Percentiles rank a stretch among this genome's conserved stretches.
Evolutionary conservation across 495 filamentous ascomycete species (phyloP).

Genomic region (Hypoxylon rickii): DNA sequence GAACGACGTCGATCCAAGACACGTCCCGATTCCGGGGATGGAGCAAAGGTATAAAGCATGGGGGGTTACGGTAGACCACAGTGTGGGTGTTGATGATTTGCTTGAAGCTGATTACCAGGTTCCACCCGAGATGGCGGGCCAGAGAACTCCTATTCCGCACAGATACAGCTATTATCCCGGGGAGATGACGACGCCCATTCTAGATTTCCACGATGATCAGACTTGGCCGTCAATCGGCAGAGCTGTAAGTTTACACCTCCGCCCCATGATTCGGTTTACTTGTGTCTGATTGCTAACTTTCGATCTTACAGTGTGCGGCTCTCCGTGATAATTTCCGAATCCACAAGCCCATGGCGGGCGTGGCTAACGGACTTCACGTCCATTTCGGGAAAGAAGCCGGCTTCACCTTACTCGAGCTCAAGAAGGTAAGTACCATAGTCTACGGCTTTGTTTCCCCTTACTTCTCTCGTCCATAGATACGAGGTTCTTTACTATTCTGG

Average conservation of each 20-base stretch:
- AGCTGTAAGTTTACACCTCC: constrained; percentile 14
- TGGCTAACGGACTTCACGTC: constrained; percentile 17
- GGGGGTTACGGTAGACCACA: not conserved
- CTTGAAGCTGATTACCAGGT: not conserved
- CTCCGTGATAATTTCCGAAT: constrained; percentile 22
- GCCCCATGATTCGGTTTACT: not conserved
- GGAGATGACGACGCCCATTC: constrained; percentile 22
- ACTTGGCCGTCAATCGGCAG: not conserved
- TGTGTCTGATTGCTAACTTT: not conserved
- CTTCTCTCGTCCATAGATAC: not conserved
- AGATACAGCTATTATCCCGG: constrained; percentile 24
- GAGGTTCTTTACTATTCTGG: no score
- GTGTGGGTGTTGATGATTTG: not conserved
- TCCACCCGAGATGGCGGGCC: not conserved
- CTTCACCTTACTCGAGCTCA: constrained; percentile 27
- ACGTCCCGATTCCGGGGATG: no score
- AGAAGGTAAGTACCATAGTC: constrained; percentile 15
- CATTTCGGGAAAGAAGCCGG: constrained; percentile 28
- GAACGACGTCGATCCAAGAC: no score
- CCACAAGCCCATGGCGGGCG: constrained; percentile 19
- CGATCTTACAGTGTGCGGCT: constrained; percentile 10
- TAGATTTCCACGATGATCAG: constrained; percentile 11
- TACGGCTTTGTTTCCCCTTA: not conserved
- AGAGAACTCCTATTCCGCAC: not conserved
- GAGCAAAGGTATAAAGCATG: not conserved